Evolutionary conservation across 2,329 filamentous ascomycete genomes (phyloP).

Genomic region (Pseudogymnoascus sp.): DNA sequence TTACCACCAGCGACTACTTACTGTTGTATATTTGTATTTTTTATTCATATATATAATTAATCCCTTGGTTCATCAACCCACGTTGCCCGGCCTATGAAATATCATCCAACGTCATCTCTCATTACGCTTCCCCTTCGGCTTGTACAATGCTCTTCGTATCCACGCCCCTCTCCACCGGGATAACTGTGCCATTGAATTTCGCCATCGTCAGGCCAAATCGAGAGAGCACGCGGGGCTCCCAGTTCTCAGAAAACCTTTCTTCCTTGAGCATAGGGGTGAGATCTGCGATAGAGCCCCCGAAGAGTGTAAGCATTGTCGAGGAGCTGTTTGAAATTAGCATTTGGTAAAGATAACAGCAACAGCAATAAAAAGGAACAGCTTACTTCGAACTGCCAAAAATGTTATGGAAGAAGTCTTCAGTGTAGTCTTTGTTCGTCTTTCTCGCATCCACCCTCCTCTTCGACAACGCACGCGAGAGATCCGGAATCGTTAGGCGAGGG

Average conservation of each 20-base stretch:
- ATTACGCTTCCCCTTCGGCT: neutral
- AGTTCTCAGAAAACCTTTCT: slow-evolving; percentile 34
- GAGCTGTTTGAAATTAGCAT: slow-evolving; percentile 26
- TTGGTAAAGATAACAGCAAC: neutral
- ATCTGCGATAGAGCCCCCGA: slow-evolving; percentile 33
- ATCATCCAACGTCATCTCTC: neutral
- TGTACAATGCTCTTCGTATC: slow-evolving; percentile 18
- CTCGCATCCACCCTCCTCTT: slow-evolving; percentile 29
- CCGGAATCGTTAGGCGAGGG: slow-evolving; percentile 29
- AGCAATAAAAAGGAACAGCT: slow-evolving; percentile 12
- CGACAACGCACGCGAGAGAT: slow-evolving; percentile 28
- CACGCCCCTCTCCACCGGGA: slow-evolving; percentile 34
- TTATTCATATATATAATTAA: neutral
- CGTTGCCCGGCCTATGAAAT: neutral
- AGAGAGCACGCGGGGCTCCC: slow-evolving; percentile 33
- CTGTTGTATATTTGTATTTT: neutral
- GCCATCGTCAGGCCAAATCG: slow-evolving; percentile 36
- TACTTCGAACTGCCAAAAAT: slow-evolving; percentile 36
- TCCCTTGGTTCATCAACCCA: neutral
- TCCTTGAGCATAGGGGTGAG: slow-evolving; percentile 34
- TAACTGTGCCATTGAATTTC: slow-evolving; percentile 35
- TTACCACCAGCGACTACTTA: neutral
- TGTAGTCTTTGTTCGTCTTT: slow-evolving; percentile 31
- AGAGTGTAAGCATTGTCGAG: slow-evolving; percentile 37
- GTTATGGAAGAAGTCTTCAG: slow-evolving; percentile 32